Conservation (phyloP, 495 filamentous ascomycete genomes). For the Platismatia glauca region DNA sequence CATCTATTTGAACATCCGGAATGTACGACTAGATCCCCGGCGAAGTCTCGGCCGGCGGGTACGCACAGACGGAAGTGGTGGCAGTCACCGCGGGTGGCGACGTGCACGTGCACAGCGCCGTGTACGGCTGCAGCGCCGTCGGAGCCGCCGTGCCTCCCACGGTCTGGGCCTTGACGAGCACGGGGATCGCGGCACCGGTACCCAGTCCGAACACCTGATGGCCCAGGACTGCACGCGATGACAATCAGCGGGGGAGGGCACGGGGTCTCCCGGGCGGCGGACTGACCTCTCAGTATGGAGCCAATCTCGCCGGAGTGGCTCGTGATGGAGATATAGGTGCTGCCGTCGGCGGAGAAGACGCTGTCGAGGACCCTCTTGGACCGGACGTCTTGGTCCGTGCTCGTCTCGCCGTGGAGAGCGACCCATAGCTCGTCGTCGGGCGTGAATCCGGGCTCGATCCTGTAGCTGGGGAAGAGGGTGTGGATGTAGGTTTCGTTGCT, state of each 20-base stretch:
- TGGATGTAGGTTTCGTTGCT: constrained; percentile 48
- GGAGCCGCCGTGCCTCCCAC: constrained; percentile 24
- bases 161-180: constrained; percentile 51
- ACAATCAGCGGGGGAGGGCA: neutral
- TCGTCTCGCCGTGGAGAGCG: constrained; percentile 45
- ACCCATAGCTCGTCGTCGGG: constrained; percentile 57
- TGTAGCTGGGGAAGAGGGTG: constrained; percentile 47
- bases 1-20: neutral
- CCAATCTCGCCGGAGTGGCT: constrained; percentile 60
- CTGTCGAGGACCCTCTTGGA: constrained; percentile 49
- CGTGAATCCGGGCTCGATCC: constrained; percentile 53
- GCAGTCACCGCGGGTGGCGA: constrained; percentile 41
- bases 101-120: constrained; percentile 41
- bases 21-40: neutral
- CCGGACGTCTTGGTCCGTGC: constrained; percentile 46
- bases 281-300: constrained; percentile 43
- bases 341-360: constrained; percentile 52
- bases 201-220: constrained; percentile 52
- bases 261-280: neutral
- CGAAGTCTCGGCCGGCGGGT: constrained; percentile 29
- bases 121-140: constrained; percentile 34
- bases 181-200: constrained; percentile 64
- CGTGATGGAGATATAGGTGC: constrained; percentile 56
- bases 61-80: constrained; percentile 40
- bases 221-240: constrained; percentile 34